Percentiles rank a stretch among this genome's conserved stretches.
These are phyloP conservation scores for Sporothrix curviconia DNA, from an alignment of 2,329 filamentous ascomycete species.

Conservation along the genomic window DNA sequence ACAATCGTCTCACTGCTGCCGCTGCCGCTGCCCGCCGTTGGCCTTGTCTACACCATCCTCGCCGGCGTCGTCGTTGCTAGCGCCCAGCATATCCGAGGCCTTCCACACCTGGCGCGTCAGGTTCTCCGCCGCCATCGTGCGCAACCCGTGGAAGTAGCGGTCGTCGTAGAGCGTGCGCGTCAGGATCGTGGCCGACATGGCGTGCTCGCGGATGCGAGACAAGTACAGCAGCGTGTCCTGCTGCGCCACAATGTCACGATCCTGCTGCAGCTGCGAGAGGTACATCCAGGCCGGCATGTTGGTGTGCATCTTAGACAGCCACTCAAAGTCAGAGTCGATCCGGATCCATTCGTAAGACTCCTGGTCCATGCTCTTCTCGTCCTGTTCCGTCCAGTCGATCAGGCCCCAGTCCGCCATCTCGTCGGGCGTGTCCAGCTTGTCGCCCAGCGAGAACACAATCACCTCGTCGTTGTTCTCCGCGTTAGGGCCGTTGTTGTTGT, in stretches of 20 bases:
- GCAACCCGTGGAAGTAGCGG: constrained; percentile 90
- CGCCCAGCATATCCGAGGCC: constrained; percentile 10
- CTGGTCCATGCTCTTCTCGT: constrained; percentile 84
- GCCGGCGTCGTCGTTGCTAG: neutral
- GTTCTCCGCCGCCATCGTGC: constrained; percentile 73
- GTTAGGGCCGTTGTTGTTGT: constrained; percentile 39
- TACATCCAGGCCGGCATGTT: constrained; percentile 96
- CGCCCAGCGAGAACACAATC: constrained; percentile 79
- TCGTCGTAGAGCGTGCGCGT: constrained; percentile 83
- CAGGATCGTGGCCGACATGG: constrained; percentile 81
- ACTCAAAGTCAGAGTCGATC: constrained; percentile 96
- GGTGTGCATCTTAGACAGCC: constrained; percentile 78
- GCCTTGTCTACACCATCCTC: neutral
- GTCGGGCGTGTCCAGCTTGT: constrained; percentile 76
- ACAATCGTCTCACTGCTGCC: constrained; percentile 10
- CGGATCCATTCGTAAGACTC: constrained; percentile 99
- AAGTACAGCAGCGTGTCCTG: constrained; percentile 72
- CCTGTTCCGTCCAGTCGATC: constrained; percentile 81
- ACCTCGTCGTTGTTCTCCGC: constrained; percentile 58
- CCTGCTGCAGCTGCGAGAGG: constrained; percentile 92
- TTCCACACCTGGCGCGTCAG: constrained; percentile 63
- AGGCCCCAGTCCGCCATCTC: constrained; percentile 80
- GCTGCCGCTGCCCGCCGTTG: neutral
- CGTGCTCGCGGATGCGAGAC: constrained; percentile 59
- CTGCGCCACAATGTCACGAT: constrained; percentile 90